These are phyloP conservation scores for Xylaria castorea DNA, from an alignment of 495 filamentous ascomycete species.

Conservation along the genomic window DNA sequence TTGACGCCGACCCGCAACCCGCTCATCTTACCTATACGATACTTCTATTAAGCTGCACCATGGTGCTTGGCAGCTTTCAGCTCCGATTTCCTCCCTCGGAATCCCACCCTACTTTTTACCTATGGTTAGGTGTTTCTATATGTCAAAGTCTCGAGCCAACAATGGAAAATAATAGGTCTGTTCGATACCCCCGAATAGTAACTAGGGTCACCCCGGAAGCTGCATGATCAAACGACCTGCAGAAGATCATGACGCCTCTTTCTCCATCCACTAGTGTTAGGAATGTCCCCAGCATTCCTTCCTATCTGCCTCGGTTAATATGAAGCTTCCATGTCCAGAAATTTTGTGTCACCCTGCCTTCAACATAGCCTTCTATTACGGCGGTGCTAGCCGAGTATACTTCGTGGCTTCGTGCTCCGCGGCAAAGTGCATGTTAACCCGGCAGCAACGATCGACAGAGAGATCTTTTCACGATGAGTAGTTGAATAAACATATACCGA, in stretches of 20 bases:
- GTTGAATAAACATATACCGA: neutral
- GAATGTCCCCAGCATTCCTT: neutral
- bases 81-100: constrained; percentile 1
- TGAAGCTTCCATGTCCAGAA: neutral
- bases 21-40: neutral
- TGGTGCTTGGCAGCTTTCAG: constrained; percentile 26
- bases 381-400: neutral
- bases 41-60: neutral
- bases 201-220: neutral
- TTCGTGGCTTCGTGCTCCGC: neutral
- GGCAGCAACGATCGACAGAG: neutral
- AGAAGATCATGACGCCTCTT: constrained; percentile 14
- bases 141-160: neutral
- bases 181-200: neutral
- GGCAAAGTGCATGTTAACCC: neutral
- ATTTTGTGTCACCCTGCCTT: neutral
- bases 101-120: neutral
- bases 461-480: neutral
- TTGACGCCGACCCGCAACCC: neutral
- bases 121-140: neutral
- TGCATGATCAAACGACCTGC: constrained; percentile 22
- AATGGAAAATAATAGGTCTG: neutral
- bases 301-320: neutral
- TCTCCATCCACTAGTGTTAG: neutral
- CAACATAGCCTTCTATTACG: neutral